Evolutionary conservation across 371 early-diverging fungal species (phyloP).

Genomic region (Entomophthora muscae): DNA sequence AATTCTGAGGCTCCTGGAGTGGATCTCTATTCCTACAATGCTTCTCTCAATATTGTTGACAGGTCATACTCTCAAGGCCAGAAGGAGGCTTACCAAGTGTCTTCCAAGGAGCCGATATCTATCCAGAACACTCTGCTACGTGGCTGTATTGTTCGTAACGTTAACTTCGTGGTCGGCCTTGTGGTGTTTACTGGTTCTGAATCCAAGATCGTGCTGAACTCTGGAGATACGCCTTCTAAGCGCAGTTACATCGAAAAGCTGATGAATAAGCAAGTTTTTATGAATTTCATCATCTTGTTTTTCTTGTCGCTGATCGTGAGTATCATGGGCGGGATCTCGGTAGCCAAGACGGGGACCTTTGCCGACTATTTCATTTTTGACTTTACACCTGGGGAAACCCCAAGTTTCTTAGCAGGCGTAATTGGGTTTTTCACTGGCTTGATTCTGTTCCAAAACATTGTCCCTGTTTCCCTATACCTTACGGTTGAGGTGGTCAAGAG

Average conservation of each 20-base stretch:
- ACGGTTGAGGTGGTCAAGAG: slow-evolving; percentile 81
- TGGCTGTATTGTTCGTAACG: slow-evolving; percentile 80
- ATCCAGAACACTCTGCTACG: slow-evolving; percentile 73
- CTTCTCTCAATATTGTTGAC: slow-evolving; percentile 46
- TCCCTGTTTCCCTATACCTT: slow-evolving; percentile 94
- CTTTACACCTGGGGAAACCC: neutral
- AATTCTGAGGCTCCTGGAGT: slow-evolving; percentile 78
- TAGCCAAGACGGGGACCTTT: neutral
- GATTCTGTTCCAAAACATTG: slow-evolving; percentile 87
- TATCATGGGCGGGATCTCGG: neutral
- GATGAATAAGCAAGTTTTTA: slow-evolving; percentile 61
- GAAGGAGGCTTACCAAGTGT: slow-evolving; percentile 16
- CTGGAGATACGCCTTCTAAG: slow-evolving; percentile 71
- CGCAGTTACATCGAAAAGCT: slow-evolving; percentile 73
- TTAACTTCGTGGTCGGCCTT: slow-evolving; percentile 65
- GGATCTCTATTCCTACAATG: slow-evolving; percentile 74
- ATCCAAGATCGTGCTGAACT: slow-evolving; percentile 81
- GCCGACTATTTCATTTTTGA: neutral
- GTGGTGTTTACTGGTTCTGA: slow-evolving; percentile 81
- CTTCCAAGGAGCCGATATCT: slow-evolving; percentile 26
- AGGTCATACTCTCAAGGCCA: slow-evolving; percentile 24
- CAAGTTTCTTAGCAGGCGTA: neutral
- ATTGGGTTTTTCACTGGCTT: slow-evolving; percentile 46
- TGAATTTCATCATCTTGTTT: neutral
- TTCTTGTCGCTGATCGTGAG: neutral